These are phyloP conservation scores for Colletotrichum cuscutae DNA, from an alignment of 2,329 filamentous ascomycete species.

Conservation along the genomic window DNA sequence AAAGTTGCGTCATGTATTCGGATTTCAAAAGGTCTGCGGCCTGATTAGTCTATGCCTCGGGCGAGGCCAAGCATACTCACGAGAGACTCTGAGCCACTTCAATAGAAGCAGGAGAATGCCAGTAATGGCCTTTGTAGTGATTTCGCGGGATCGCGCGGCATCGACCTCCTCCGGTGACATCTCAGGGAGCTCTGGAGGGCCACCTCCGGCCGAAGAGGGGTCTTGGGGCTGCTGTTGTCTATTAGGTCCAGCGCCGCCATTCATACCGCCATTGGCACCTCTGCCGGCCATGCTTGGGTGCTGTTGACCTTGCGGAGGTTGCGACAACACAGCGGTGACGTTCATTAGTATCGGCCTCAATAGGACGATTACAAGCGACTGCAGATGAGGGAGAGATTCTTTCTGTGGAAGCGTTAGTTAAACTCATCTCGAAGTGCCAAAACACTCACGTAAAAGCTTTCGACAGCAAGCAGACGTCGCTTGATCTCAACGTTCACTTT, in stretches of 20 bases:
- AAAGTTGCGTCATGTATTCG: constrained; percentile 92
- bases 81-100: constrained; percentile 97
- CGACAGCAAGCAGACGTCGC: constrained; percentile 76
- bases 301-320: constrained; percentile 59
- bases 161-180: constrained; percentile 81
- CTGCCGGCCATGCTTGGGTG: constrained; percentile 53
- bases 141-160: constrained; percentile 82
- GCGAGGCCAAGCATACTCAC: constrained; percentile 62
- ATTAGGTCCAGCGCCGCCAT: constrained; percentile 50
- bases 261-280: constrained; percentile 51
- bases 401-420: constrained; percentile 57
- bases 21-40: constrained; percentile 87
- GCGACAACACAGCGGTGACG: constrained; percentile 83
- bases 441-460: constrained; percentile 83
- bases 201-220: constrained; percentile 13
- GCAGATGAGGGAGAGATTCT: constrained; percentile 83
- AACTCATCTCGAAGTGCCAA: constrained; percentile 35
- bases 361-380: constrained; percentile 92
- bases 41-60: background rate
- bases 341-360: constrained; percentile 89
- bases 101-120: constrained; percentile 86
- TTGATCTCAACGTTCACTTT: constrained; percentile 65
- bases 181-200: constrained; percentile 54
- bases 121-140: constrained; percentile 91
- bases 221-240: constrained; percentile 41